Percentiles rank a stretch among this genome's conserved stretches.
These are phyloP conservation scores for Macrophomina tecta DNA, from an alignment of 2,329 filamentous ascomycete species.

Conservation along the genomic window DNA sequence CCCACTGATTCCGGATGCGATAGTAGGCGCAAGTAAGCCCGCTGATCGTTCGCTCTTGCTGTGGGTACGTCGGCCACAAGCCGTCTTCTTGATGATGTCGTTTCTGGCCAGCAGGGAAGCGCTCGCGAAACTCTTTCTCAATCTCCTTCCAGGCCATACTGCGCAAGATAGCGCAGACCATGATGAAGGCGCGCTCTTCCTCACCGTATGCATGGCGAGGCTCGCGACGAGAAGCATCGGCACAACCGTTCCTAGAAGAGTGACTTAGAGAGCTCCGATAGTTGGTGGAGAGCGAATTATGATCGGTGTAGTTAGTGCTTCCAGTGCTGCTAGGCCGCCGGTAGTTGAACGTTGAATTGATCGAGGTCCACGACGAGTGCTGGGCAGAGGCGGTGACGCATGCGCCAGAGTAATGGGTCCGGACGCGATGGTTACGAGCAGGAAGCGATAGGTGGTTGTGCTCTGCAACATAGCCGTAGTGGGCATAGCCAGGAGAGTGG, in stretches of 20 bases:
- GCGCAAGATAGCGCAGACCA: conserved; percentile 23
- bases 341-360: neutral
- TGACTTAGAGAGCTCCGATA: neutral
- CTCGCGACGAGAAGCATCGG: conserved; percentile 17
- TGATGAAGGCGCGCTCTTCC: conserved; percentile 27
- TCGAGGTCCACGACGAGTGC: conserved; percentile 17
- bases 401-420: neutral
- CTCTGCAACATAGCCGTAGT: conserved; percentile 9
- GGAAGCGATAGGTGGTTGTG: neutral
- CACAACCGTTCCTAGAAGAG: neutral
- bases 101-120: conserved; percentile 23
- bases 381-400: neutral
- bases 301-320: conserved; percentile 4
- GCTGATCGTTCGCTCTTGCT: conserved; percentile 15
- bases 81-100: conserved; percentile 21
- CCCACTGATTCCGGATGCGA: conserved; percentile 22
- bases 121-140: conserved; percentile 20
- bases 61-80: conserved; percentile 23
- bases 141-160: conserved; percentile 26
- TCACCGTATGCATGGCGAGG: conserved; percentile 23
- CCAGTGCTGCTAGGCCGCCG: conserved; percentile 15
- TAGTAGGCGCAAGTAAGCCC: conserved; percentile 26
- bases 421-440: neutral
- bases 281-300: neutral
- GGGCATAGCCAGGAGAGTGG: conserved; percentile 1